Evolutionary conservation across 1,139 yeast genomes (phyloP).

Genomic region (Blastobotrys buckinghamii): DNA sequence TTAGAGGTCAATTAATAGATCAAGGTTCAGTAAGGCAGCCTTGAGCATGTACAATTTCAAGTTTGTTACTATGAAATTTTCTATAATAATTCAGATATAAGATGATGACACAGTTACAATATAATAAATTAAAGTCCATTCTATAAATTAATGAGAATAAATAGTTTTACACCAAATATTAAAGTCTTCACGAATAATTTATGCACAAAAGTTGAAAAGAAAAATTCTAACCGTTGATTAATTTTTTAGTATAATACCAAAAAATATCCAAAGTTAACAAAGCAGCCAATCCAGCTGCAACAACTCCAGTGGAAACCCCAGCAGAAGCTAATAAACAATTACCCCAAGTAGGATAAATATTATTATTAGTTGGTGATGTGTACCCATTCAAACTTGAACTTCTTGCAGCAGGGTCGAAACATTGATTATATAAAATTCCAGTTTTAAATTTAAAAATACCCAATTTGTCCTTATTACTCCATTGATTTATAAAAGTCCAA

Average conservation of each 20-base stretch:
- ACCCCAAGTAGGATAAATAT: background rate
- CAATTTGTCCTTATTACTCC: background rate
- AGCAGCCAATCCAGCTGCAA: background rate
- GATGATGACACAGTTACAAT: too few relatives aligned
- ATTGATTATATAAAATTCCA: slow-evolving; percentile 5
- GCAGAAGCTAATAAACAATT: slow-evolving; percentile 3
- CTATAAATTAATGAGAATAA: too few relatives aligned
- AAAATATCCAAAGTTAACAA: background rate
- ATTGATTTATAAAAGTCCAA: slow-evolving; percentile 1
- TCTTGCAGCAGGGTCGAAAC: slow-evolving; percentile 1
- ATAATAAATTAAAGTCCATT: too few relatives aligned
- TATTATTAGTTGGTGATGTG: background rate
- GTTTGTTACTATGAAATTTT: too few relatives aligned
- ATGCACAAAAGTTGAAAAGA: too few relatives aligned
- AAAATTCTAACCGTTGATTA: background rate
- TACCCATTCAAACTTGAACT: background rate
- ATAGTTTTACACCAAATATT: too few relatives aligned
- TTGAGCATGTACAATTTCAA: too few relatives aligned
- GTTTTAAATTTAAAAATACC: slow-evolving; percentile 1
- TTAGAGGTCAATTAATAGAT: too few relatives aligned
- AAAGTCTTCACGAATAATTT: too few relatives aligned
- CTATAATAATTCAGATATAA: too few relatives aligned
- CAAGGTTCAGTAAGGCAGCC: too few relatives aligned
- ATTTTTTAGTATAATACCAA: background rate
- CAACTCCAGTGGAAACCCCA: background rate